Evolutionary conservation across 768 basidiomycete species (phyloP).

Genomic region (Tricholomella constricta): DNA sequence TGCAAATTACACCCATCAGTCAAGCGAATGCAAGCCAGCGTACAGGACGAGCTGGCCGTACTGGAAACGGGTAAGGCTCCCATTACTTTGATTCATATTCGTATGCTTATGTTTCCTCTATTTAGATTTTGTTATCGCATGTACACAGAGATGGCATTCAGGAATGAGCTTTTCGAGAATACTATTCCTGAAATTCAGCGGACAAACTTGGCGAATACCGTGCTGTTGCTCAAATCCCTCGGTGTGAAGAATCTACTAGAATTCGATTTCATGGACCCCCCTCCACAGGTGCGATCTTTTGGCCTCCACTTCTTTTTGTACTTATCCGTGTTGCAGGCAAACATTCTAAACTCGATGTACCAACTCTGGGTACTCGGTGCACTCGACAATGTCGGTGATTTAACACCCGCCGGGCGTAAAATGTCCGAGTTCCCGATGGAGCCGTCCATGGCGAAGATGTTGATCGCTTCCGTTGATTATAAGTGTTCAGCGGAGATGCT

Average conservation of each 20-base stretch:
- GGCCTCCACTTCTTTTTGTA: neutral
- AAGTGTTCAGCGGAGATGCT: constrained; percentile 94
- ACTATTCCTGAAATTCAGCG: constrained; percentile 99
- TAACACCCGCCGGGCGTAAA: constrained; percentile 89
- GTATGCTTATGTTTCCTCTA: constrained; percentile 4
- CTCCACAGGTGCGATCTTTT: constrained; percentile 73
- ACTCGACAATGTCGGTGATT: constrained; percentile 95
- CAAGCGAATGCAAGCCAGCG: constrained; percentile 98
- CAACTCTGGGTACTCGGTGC: constrained; percentile 99
- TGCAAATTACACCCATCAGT: constrained; percentile 98
- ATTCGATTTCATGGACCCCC: constrained; percentile 99
- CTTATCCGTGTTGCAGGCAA: constrained; percentile 55
- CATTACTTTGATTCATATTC: neutral
- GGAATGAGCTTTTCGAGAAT: constrained; percentile 93
- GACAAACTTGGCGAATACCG: constrained; percentile 97
- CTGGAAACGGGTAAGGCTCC: constrained; percentile 81
- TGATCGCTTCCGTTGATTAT: constrained; percentile 93
- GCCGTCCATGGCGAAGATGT: constrained; percentile 98
- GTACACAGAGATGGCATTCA: constrained; percentile 95
- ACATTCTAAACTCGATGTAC: constrained; percentile 99
- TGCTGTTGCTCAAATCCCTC: constrained; percentile 89
- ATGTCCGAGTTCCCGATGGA: constrained; percentile 99
- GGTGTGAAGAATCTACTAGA: constrained; percentile 97
- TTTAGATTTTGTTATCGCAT: constrained; percentile 90
- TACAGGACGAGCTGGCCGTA: constrained; percentile 94